These are phyloP conservation scores for Lasiosphaeriaceae sp. DNA, from an alignment of 495 filamentous ascomycete genomes.

Conservation along the genomic window DNA sequence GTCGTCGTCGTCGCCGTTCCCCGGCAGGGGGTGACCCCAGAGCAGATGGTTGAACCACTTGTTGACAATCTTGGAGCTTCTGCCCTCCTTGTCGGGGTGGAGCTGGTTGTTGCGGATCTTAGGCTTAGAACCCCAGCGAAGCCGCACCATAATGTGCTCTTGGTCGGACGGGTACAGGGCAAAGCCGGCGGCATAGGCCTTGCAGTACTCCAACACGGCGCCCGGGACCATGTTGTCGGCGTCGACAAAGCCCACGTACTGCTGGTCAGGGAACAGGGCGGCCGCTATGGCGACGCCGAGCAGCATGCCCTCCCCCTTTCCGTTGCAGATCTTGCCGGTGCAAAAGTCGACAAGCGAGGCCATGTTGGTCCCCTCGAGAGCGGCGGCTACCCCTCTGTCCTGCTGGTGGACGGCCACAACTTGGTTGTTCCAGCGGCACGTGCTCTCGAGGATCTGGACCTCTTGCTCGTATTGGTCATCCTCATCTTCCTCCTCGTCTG, in stretches of 20 bases:
- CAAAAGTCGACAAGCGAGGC: slow-evolving; percentile 5
- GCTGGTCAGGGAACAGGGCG: slow-evolving; percentile 13
- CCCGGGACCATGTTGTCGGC: slow-evolving; percentile 24
- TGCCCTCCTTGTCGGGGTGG: slow-evolving; percentile 18
- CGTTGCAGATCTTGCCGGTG: slow-evolving; percentile 17
- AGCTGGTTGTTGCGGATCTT: slow-evolving; percentile 18
- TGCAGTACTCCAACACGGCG: slow-evolving; percentile 26
- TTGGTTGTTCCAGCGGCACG: slow-evolving; percentile 9
- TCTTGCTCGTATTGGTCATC: slow-evolving; percentile 15
- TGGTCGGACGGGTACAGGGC: slow-evolving; percentile 9
- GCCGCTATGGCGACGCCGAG: slow-evolving; percentile 24
- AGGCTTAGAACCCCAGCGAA: slow-evolving; percentile 28
- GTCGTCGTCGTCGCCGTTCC: neutral
- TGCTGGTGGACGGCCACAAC: slow-evolving; percentile 26
- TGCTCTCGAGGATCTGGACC: slow-evolving; percentile 7
- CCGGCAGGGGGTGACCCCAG: neutral
- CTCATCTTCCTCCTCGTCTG: too few species aligned
- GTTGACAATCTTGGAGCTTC: slow-evolving; percentile 28
- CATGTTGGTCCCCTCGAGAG: slow-evolving; percentile 18
- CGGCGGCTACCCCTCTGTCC: slow-evolving; percentile 16
- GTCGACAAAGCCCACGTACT: slow-evolving; percentile 31
- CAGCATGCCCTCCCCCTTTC: slow-evolving; percentile 34
- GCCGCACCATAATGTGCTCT: slow-evolving; percentile 27
- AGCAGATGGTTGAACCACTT: slow-evolving; percentile 22
- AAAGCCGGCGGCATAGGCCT: slow-evolving; percentile 26